Conservation (phyloP, 2,329 filamentous ascomycete genomes). For the Hypoxylon sp. region DNA sequence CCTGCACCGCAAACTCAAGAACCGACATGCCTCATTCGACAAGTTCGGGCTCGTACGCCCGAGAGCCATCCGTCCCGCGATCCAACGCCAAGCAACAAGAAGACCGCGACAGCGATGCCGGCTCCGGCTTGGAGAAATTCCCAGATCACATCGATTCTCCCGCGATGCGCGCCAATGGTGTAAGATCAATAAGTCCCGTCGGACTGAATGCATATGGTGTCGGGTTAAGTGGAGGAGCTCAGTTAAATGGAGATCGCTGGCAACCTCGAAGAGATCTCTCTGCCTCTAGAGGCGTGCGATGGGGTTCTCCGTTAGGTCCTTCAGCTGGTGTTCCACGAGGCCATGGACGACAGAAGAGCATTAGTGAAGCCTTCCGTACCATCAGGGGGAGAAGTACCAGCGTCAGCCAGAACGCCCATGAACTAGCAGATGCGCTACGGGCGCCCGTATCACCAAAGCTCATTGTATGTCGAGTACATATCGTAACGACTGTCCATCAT, state of each 20-base stretch:
- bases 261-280: slow-evolving; percentile 50
- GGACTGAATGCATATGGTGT: slow-evolving; percentile 53
- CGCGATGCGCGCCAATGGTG: slow-evolving; percentile 51
- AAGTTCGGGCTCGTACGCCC: slow-evolving; percentile 52
- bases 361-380: slow-evolving; percentile 87
- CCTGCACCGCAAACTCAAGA: slow-evolving; percentile 39
- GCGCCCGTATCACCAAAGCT: slow-evolving; percentile 91
- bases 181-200: slow-evolving; percentile 49
- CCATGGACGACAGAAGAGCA: slow-evolving; percentile 79
- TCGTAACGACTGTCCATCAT: slow-evolving; percentile 27
- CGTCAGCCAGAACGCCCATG: slow-evolving; percentile 92
- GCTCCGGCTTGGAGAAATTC: slow-evolving; percentile 55
- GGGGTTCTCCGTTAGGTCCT: slow-evolving; percentile 48
- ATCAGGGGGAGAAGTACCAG: slow-evolving; percentile 86
- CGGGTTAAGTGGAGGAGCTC: slow-evolving; percentile 52
- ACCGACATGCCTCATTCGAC: slow-evolving; percentile 55
- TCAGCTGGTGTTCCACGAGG: slow-evolving; percentile 49
- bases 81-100: slow-evolving; percentile 48
- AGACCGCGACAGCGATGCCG: slow-evolving; percentile 47
- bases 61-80: slow-evolving; percentile 53
- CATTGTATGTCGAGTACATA: slow-evolving; percentile 72
- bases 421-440: slow-evolving; percentile 90
- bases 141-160: slow-evolving; percentile 55
- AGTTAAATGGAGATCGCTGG: slow-evolving; percentile 53
- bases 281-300: slow-evolving; percentile 51